Base-by-base conservation (phyloP, 2,329 filamentous ascomycete species). In the Fusarium sp. region DNA sequence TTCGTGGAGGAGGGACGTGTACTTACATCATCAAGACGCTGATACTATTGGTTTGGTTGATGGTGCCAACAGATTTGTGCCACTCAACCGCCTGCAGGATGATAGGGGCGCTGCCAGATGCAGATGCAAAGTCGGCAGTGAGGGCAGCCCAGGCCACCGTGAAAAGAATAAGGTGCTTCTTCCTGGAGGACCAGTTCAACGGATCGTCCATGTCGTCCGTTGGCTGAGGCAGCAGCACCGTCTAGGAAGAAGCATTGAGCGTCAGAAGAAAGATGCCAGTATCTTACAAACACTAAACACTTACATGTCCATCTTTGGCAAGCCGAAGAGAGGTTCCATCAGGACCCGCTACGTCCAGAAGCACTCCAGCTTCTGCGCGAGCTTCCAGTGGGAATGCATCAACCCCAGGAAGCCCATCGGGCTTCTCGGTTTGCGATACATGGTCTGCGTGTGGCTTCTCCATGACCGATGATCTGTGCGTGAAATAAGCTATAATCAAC, bases 1-100 rank as follows among this genome's bases (percentile, higher is more conserved):
- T 22, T 22, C 25, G 14, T 27, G 12, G 30, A 33, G n/a, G 17
- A 62, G 20, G 6, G 4, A 2, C 2, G 47, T 57, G 3, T 14
- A 25, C 68, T 65, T 54, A 70, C 64, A 72, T 62, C 70, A 72
- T 74, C n/a, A 74, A 52, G 4, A 76, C 65, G 10, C 69, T 74
- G 33, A 76, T 73, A 6, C 68, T 74, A 32, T 74, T 73, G n/a
- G 63, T 68, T 6, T 74, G 60, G 20, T 76, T 76, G 17, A 74
- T 63, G 22, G 43, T 37, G 33, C 59, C 60, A 0, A 65, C 47
- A 25, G 25, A 47, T 14, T 66, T 65, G 40, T 69, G 37, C 69
- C 69, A 72, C 30, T 71, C 40, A 2, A 25, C 45, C 5, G 73
- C 71, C n/a, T 75, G 73, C 1, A 64, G 43, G 14, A 73, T 27